Evolutionary conservation across 140 eudicot species (phyloP).

Genomic region (Stevia rebaudiana): DNA sequence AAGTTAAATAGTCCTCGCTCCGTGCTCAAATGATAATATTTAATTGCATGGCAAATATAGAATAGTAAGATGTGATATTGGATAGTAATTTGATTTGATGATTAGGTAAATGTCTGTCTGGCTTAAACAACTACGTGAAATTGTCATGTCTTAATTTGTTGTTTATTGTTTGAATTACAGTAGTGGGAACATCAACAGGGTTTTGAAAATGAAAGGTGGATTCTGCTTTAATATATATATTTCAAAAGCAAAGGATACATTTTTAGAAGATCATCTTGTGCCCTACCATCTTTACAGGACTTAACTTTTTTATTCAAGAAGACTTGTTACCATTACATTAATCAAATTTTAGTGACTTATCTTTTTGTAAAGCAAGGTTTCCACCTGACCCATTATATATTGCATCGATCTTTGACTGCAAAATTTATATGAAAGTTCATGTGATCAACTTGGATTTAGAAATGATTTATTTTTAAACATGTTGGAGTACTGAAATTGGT

Average conservation of each 20-base stretch:
- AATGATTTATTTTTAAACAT: neutral
- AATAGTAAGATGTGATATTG: conserved; percentile 6
- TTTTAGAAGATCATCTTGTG: conserved; percentile 50
- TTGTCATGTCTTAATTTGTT: conserved; percentile 26
- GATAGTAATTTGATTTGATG: conserved; percentile 31
- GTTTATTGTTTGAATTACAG: conserved; percentile 28
- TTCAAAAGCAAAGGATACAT: conserved; percentile 39
- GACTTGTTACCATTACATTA: conserved; percentile 39
- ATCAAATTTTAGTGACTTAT: conserved; percentile 32
- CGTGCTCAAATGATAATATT: neutral
- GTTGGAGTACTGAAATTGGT: neutral
- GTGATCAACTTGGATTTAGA: conserved; percentile 20
- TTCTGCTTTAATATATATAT: conserved; percentile 30
- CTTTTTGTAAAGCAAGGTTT: conserved; percentile 38
- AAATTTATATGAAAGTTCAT: conserved; percentile 16
- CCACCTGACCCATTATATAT: conserved; percentile 30
- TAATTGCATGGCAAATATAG: neutral
- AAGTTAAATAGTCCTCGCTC: neutral
- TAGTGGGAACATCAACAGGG: conserved; percentile 40
- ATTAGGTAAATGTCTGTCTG: conserved; percentile 35
- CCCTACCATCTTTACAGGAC: conserved; percentile 52
- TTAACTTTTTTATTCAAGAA: conserved; percentile 38
- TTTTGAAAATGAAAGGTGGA: conserved; percentile 44
- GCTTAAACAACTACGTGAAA: conserved; percentile 13
- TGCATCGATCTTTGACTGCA: conserved; percentile 4